phyloP scores from a whole-genome alignment of 169 alveolate species.

The Neospora caninum region DNA sequence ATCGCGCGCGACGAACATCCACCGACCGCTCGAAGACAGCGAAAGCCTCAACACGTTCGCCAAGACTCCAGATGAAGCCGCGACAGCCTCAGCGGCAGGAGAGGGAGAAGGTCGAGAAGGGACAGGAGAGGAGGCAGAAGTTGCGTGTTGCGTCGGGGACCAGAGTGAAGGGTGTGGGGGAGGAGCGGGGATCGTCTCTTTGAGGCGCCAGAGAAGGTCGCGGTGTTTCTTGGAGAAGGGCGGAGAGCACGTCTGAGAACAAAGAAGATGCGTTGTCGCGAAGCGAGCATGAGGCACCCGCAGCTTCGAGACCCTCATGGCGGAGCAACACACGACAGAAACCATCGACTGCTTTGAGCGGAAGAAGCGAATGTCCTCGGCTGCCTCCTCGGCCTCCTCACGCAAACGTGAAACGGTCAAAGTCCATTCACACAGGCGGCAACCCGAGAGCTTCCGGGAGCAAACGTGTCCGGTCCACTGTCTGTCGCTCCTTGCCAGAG shows the following conservation, averaged over 20 bases:
- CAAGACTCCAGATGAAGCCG: background rate
- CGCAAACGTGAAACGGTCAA: too few species aligned
- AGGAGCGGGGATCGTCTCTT: background rate
- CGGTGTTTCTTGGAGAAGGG: constrained; percentile 33
- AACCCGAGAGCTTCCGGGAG: too few species aligned
- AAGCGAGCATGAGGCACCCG: too few species aligned
- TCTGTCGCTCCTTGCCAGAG: too few species aligned
- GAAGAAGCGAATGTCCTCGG: too few species aligned
- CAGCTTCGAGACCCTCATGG: too few species aligned
- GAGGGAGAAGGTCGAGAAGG: background rate
- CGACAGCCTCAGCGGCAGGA: constrained; percentile 29
- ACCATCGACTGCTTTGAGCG: too few species aligned
- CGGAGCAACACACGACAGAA: too few species aligned
- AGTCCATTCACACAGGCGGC: too few species aligned
- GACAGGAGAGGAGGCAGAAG: constrained; percentile 8
- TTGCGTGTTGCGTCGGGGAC: background rate
- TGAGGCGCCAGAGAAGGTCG: background rate
- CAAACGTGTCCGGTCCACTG: too few species aligned
- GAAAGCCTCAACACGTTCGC: background rate
- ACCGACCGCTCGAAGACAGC: background rate
- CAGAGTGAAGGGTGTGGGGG: background rate
- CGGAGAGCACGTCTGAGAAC: constrained; percentile 6
- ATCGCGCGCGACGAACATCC: constrained; percentile 23
- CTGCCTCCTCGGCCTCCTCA: too few species aligned
- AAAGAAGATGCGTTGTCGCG: background rate